Conservation (phyloP, 2,329 filamentous ascomycete species). For the Pseudogymnoascus verrucosus region DNA sequence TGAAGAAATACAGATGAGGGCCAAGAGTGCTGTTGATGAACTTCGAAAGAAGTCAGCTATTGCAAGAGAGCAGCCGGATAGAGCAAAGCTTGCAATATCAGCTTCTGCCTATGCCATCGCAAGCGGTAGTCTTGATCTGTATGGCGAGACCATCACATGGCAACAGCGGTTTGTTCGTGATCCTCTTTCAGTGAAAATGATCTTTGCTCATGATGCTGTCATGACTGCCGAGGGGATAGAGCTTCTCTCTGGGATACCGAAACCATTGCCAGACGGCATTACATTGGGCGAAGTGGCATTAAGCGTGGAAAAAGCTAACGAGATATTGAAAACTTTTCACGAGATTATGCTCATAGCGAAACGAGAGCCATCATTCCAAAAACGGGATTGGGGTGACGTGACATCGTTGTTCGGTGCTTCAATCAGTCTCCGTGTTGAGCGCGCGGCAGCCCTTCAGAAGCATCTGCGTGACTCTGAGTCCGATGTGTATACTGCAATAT, state of each 20-base stretch:
- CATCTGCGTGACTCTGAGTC: neutral
- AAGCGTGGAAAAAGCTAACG: slow-evolving; percentile 14
- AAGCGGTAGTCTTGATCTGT: slow-evolving; percentile 27
- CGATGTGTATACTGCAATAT: slow-evolving; percentile 12
- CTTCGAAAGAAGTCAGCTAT: slow-evolving; percentile 15
- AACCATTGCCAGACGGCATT: slow-evolving; percentile 26
- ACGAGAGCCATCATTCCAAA: slow-evolving; percentile 15
- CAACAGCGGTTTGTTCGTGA: slow-evolving; percentile 31
- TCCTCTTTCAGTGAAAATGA: slow-evolving; percentile 22
- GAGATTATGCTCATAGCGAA: slow-evolving; percentile 13
- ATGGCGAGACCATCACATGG: slow-evolving; percentile 29
- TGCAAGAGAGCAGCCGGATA: slow-evolving; percentile 22
- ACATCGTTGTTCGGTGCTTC: slow-evolving; percentile 12
- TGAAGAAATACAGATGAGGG: slow-evolving; percentile 7
- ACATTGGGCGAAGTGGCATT: slow-evolving; percentile 11
- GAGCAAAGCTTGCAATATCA: slow-evolving; percentile 25
- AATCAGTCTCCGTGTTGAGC: slow-evolving; percentile 10
- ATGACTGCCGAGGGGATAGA: slow-evolving; percentile 20
- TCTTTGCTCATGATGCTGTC: slow-evolving; percentile 21
- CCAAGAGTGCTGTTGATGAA: slow-evolving; percentile 11
- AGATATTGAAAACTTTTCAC: slow-evolving; percentile 13
- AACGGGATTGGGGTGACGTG: slow-evolving; percentile 11
- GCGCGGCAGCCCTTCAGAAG: slow-evolving; percentile 10
- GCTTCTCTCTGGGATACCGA: slow-evolving; percentile 23
- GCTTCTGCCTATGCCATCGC: slow-evolving; percentile 26